These are phyloP conservation scores for Hansenula sp. DNA, from an alignment of 1,139 yeast species.

Conservation along the genomic window DNA sequence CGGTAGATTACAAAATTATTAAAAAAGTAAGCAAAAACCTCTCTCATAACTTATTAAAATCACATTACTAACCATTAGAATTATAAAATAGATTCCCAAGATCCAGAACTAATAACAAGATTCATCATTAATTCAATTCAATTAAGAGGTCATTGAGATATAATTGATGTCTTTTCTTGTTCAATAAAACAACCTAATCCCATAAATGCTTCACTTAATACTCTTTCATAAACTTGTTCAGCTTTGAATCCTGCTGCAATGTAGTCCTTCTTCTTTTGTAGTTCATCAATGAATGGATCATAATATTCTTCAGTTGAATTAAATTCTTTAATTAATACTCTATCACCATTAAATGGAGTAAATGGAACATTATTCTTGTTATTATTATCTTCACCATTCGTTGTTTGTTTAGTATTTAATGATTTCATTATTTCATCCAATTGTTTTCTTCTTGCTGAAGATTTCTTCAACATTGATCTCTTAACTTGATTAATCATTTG, in stretches of 20 bases:
- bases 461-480: slow-evolving; percentile 61
- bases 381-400: slow-evolving; percentile 6
- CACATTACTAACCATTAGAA: slow-evolving; percentile 2
- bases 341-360: slow-evolving; percentile 92
- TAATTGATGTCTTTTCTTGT: slow-evolving; percentile 43
- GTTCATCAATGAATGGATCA: slow-evolving; percentile 58
- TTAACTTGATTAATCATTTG: slow-evolving; percentile 47
- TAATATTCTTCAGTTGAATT: slow-evolving; percentile 40
- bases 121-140: slow-evolving; percentile 31
- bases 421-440: slow-evolving; percentile 57
- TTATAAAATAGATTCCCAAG: slow-evolving; percentile 15
- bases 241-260: slow-evolving; percentile 85
- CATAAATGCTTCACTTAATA: slow-evolving; percentile 82
- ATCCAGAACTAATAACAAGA: slow-evolving; percentile 17
- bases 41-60: not conserved
- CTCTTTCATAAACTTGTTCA: slow-evolving; percentile 64
- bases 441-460: slow-evolving; percentile 62
- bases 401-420: slow-evolving; percentile 22
- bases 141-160: slow-evolving; percentile 26
- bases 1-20: slow-evolving; percentile 30
- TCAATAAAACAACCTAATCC: slow-evolving; percentile 82
- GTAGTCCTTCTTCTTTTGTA: slow-evolving; percentile 62
- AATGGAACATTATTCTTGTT: slow-evolving; percentile 48
- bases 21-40: slow-evolving; percentile 20
- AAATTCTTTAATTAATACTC: slow-evolving; percentile 47